Conservation (phyloP, 2,329 filamentous ascomycete species). For the Colletotrichum australisinense region DNA sequence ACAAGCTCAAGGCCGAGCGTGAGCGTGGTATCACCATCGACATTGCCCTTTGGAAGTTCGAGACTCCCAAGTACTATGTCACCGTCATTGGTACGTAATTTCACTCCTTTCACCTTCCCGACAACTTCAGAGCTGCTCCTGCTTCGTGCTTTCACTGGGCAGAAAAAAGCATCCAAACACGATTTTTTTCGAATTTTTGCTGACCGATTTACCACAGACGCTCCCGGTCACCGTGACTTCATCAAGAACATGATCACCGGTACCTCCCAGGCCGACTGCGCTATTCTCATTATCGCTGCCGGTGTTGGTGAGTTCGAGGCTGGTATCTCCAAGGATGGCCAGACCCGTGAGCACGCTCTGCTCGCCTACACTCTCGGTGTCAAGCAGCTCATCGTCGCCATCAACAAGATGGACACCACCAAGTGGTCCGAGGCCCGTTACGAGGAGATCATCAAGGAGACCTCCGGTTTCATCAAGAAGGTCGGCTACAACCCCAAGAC, state of each 20-base stretch:
- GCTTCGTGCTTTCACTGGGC: no score
- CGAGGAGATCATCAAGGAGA: slow-evolving; percentile 99
- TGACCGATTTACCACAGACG: no score
- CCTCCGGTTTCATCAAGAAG: slow-evolving; percentile 99
- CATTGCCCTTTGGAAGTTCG: slow-evolving; percentile 99
- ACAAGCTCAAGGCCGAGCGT: slow-evolving; percentile 99
- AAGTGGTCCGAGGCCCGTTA: slow-evolving; percentile 97
- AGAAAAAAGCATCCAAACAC: no score
- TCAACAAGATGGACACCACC: slow-evolving; percentile 99
- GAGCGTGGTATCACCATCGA: slow-evolving; percentile 99
- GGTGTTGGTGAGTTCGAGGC: slow-evolving; percentile 99
- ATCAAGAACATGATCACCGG: slow-evolving; percentile 99
- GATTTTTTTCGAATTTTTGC: no score
- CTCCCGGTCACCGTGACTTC: slow-evolving; percentile 99
- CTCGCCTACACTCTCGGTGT: slow-evolving; percentile 99
- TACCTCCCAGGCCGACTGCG: slow-evolving; percentile 99
- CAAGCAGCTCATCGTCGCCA: slow-evolving; percentile 99
- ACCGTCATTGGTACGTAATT: slow-evolving; percentile 99
- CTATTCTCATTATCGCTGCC: slow-evolving; percentile 99
- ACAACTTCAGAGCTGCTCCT: no score
- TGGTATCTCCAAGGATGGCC: slow-evolving; percentile 99
- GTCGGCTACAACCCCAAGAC: slow-evolving; percentile 99
- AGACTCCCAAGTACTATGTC: slow-evolving; percentile 97
- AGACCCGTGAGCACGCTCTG: slow-evolving; percentile 99
- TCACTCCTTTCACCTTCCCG: no score